Evolutionary conservation across 2,329 filamentous ascomycete species (phyloP), one percentile per base, ranked within the genome.

Genomic region (Parascedosporium putredinis): DNA sequence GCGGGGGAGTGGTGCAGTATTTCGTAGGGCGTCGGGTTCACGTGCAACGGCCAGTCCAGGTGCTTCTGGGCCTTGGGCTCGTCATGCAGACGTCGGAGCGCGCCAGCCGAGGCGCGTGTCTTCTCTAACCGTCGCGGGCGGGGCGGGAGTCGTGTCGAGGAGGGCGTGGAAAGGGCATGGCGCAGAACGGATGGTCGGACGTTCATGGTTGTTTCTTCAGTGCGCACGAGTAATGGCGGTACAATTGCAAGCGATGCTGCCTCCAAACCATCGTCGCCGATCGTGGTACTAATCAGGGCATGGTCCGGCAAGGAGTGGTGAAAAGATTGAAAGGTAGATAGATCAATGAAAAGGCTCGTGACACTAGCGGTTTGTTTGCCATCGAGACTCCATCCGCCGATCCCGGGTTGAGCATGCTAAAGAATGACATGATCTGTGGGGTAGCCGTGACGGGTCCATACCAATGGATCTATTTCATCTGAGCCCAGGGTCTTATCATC

Each of bases 21-120:
- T 60, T 97, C 87, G 69, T 98, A 97, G 1, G 93, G 93, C 0
- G 90, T 91, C 1, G 86, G 87, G 36, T 73, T 60, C 18, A 61
- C 53, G 5, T 63, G 61, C 4, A 63, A 60, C 2, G 78, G 77
- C 78, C 78, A 81, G 9, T 38, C 33, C 6, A 42, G 18, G 24
- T 36, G 46, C 18, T 18, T 12, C 9, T 33, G 9, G 5, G 40
- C 31, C 23, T 5, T 8, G 12, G n/a, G 22, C n/a, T 31, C 9
- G n/a, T 36, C 22, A 27, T 49, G 47, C 16, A 23, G 14, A 27
- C 20, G 36, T 38, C 36, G 47, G n/a, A 16, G 33, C 12, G 46
- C 7, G 16, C 23, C 18, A 18, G 16, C 16, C 24, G 20, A 20
- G 10, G 18, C 5, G 45, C 4, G 12, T 45, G 22, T 31, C 31